A percentile compares a stretch with the other conserved stretches of the same genome.
Conservation (phyloP, 2,329 filamentous ascomycete species). For the Fusarium tupiense region DNA sequence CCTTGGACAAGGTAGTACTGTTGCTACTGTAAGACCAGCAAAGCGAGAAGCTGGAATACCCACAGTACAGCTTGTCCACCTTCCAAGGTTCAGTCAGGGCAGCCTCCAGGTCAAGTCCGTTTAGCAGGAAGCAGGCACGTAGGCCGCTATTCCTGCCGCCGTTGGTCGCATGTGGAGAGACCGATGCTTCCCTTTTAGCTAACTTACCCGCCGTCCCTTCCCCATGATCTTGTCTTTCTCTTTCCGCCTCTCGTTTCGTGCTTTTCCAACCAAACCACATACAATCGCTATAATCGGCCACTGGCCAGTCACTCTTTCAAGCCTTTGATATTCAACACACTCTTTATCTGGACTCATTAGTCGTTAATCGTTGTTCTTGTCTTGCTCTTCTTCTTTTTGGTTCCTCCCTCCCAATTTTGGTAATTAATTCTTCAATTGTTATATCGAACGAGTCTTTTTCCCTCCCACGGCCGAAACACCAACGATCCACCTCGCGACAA, state of each 20-base stretch:
- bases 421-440: conserved; percentile 14
- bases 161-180: conserved; percentile 37
- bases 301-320: conserved; percentile 43
- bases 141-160: conserved; percentile 35
- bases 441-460: conserved; percentile 20
- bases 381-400: conserved; percentile 28
- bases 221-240: conserved; percentile 38
- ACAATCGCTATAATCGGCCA: conserved; percentile 43
- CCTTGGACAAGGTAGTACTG: background rate
- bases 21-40: background rate
- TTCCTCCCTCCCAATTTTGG: conserved; percentile 23
- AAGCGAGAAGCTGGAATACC: conserved; percentile 15
- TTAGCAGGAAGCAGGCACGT: conserved; percentile 1
- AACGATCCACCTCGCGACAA: conserved; percentile 34
- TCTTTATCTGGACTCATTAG: conserved; percentile 30
- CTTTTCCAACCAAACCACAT: conserved; percentile 36
- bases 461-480: conserved; percentile 15
- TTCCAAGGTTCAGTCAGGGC: conserved; percentile 6
- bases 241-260: conserved; percentile 35
- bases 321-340: conserved; percentile 36
- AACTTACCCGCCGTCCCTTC: conserved; percentile 41
- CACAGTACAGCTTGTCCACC: conserved; percentile 24
- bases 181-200: conserved; percentile 35
- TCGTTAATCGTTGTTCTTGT: conserved; percentile 10
- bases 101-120: background rate